Evolutionary conservation across 208 protist genomes (phyloP), one percentile per base, ranked within the genome.

Genomic region (Crithidia bombi): DNA sequence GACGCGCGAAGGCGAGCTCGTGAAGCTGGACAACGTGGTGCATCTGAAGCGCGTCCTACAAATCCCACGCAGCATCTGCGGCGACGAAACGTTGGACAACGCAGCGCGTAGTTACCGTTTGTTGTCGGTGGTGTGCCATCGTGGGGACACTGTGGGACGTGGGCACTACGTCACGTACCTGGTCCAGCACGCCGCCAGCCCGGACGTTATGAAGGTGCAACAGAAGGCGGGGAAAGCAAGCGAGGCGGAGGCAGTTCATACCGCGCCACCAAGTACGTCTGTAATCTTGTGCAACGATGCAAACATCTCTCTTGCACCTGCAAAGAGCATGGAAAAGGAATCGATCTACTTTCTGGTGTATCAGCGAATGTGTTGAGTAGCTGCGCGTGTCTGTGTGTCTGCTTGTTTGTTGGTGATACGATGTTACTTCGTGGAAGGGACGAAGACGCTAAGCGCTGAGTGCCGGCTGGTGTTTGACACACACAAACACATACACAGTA

Each of bases 131-230:
- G 79, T 94, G 23, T 69, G 76, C 14, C 91, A 96, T 51, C 89
- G 85, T 21, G 91, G 91, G 19, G 59, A 50, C 9, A 75, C 66
- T 0, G 71, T 78, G 43, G 73, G 73, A 5, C 69, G 75, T 14
- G 91, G 91, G 3, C 91, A 96, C 73, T 96, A 96, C 68, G 85
- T 94, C 25, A 82, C 87, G 9, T 94, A 92, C 69, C 56, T 96
- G 15, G 63, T 69, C 15, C 57, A 75, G 23, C 69, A 85, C 75
- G 83, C 72, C 0, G 83, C 86, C 2, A 76, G 59, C 32, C 82
- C 78, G 0, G 52, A 70, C 2, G 46, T 74, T 32, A 33, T 75
- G 51, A 66, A 63, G 35, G 61, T 71, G 55, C 51, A 74, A 11
- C 15, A 59, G 10, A 61, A n/a, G n/a, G n/a, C 66, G 15, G 62